Conservation (phyloP, 805 yeast species). For the Myxozyma vanderwaltii region DNA sequence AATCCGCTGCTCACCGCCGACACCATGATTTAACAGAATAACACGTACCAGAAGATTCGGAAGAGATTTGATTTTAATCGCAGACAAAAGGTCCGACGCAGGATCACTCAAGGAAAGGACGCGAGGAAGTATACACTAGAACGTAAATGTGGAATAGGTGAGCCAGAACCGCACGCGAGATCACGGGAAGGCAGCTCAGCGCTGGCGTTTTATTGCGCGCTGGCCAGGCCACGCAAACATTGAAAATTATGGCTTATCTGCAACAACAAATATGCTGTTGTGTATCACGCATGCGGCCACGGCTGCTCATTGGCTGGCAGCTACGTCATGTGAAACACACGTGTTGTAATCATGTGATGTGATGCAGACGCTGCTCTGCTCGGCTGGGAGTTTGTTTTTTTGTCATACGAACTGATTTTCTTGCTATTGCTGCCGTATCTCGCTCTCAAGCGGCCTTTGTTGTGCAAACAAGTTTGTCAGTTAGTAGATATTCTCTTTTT, state of each 20-base stretch:
- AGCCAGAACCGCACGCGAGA: constrained; percentile 14
- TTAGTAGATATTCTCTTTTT: too few relatives aligned
- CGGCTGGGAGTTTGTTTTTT: too few relatives aligned
- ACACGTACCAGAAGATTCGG: too few relatives aligned
- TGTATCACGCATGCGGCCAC: not conserved
- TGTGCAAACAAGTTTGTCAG: too few relatives aligned
- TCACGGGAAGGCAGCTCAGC: constrained; percentile 21
- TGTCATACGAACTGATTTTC: too few relatives aligned
- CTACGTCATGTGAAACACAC: constrained; percentile 12
- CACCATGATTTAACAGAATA: not conserved
- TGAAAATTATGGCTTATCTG: not conserved
- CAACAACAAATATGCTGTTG: not conserved
- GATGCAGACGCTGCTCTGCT: too few relatives aligned
- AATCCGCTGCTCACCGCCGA: not conserved
- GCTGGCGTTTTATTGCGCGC: constrained; percentile 13
- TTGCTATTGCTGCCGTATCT: too few relatives aligned
- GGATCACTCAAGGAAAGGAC: too few relatives aligned
- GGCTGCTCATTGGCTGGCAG: constrained; percentile 6
- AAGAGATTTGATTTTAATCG: too few relatives aligned
- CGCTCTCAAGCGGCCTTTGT: too few relatives aligned
- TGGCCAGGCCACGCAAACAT: not conserved
- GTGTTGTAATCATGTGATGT: constrained; percentile 13
- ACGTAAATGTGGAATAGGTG: not conserved
- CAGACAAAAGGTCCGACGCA: too few relatives aligned
- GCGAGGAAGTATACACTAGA: not conserved